These are phyloP conservation scores for Psilocybe mexicana DNA, from an alignment of 1,284 basidiomycete genomes.

Conservation along the genomic window DNA sequence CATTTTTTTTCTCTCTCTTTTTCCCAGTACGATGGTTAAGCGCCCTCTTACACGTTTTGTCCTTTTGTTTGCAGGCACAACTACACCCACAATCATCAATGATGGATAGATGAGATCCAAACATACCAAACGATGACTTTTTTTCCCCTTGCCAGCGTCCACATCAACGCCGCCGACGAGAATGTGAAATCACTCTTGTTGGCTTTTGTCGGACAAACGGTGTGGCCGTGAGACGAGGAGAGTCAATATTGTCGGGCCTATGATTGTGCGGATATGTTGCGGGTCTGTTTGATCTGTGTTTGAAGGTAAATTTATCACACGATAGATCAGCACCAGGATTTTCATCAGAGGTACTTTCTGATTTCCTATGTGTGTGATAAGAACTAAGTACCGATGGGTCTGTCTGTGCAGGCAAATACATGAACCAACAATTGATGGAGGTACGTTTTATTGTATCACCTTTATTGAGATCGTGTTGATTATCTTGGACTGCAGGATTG, in stretches of 20 bases:
- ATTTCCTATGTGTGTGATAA: too few relatives aligned
- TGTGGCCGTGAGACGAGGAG: background rate
- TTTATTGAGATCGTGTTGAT: too few relatives aligned
- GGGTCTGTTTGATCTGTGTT: background rate
- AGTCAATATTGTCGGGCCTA: background rate
- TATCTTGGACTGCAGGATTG: too few relatives aligned
- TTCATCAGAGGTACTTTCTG: background rate
- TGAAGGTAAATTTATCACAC: background rate
- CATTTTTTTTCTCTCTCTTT: background rate
- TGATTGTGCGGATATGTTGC: background rate
- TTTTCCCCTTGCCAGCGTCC: background rate
- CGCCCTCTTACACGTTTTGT: background rate
- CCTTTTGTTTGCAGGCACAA: background rate
- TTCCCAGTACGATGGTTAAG: background rate
- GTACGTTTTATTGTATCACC: too few relatives aligned
- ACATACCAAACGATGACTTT: background rate
- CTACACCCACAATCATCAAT: background rate
- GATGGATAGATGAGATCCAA: background rate
- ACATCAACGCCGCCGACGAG: background rate
- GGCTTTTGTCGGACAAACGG: background rate
- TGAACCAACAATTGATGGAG: too few relatives aligned
- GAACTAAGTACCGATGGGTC: too few relatives aligned
- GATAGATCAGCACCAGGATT: background rate
- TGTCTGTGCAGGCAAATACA: too few relatives aligned
- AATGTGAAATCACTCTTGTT: background rate